These are phyloP conservation scores for Xylaria sp. DNA, from an alignment of 2,329 filamentous ascomycete species.

Conservation along the genomic window DNA sequence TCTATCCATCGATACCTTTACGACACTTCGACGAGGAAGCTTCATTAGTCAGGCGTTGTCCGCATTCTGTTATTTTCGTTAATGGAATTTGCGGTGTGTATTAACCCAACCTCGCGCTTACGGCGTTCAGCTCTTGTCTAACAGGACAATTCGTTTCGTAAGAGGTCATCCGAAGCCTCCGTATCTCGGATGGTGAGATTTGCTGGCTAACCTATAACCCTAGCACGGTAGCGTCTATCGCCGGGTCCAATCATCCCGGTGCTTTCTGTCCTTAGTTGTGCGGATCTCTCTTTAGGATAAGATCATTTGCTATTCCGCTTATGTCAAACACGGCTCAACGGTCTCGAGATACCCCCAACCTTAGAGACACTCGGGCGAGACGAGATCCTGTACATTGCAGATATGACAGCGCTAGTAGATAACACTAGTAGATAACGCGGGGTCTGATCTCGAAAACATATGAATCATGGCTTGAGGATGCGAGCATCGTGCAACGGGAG, in stretches of 20 bases:
- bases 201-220: not conserved
- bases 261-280: not conserved
- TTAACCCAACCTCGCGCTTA: not conserved
- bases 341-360: not conserved
- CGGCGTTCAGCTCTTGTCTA: not conserved
- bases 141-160: not conserved
- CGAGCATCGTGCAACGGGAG: no score
- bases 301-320: not conserved
- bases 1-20: slow-evolving; percentile 12
- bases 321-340: not conserved
- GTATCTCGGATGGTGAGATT: not conserved
- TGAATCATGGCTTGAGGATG: no score
- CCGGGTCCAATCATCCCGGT: not conserved
- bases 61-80: not conserved
- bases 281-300: not conserved
- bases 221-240: not conserved
- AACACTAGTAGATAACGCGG: no score
- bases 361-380: not conserved
- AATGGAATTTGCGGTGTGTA: not conserved
- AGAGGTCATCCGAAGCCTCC: not conserved
- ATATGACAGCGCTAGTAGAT: not conserved
- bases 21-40: not conserved
- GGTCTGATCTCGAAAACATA: not conserved
- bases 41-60: not conserved
- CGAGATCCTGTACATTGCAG: not conserved